phyloP scores from a whole-genome alignment of 441 rosid species.

The Pelargonium cotyledonis region DNA sequence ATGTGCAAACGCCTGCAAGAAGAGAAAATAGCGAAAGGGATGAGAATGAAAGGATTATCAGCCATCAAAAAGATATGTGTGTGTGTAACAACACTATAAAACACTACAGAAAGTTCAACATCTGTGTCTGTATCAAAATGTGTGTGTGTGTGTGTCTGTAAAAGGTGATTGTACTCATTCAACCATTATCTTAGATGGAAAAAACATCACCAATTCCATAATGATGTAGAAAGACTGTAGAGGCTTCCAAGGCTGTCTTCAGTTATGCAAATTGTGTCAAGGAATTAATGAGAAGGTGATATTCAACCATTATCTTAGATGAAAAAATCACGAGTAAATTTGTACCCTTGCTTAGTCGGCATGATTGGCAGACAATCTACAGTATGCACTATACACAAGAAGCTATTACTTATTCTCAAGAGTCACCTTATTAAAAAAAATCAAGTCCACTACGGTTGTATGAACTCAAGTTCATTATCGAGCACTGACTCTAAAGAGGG shows the following conservation, averaged over 20 bases:
- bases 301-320: too few species aligned
- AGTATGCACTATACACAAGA: not conserved
- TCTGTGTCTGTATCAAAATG: too few species aligned
- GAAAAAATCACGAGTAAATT: not conserved
- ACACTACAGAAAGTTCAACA: not conserved
- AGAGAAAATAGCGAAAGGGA: conserved; percentile 3
- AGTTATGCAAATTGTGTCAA: too few species aligned
- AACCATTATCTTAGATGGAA: too few species aligned
- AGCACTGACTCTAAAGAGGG: too few species aligned
- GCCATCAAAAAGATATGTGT: not conserved
- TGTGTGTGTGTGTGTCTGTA: too few species aligned
- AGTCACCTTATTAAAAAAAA: not conserved
- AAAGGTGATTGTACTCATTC: too few species aligned
- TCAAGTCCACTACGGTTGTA: not conserved
- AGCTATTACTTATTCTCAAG: not conserved
- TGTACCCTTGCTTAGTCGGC: not conserved
- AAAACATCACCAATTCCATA: too few species aligned
- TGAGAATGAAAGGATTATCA: conserved; percentile 5
- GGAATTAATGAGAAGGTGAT: too few species aligned
- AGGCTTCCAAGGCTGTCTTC: not conserved
- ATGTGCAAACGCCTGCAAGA: conserved; percentile 77
- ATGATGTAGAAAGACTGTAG: not conserved
- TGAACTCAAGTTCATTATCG: not conserved
- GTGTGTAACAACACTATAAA: not conserved
- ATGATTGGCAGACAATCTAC: not conserved